Evolutionary conservation across 371 early-diverging fungal genomes (phyloP), one percentile per base, ranked within the genome.

Genomic region (Mortierella sp.): DNA sequence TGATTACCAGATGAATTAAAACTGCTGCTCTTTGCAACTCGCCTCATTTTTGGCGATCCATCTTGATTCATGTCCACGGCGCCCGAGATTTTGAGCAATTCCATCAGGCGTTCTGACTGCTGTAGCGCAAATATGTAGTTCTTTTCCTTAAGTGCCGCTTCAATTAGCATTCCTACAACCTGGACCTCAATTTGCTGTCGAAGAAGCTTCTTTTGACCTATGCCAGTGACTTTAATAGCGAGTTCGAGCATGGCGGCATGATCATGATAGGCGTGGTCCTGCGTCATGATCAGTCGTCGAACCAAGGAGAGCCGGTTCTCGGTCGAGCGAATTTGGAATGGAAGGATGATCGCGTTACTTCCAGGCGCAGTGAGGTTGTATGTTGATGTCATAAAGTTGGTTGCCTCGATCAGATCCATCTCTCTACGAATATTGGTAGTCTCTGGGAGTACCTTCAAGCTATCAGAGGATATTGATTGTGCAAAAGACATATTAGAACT

Each of bases 331-430:
- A 95, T 87, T 80, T 95, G 94, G 62, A 95, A 88, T 0, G 95
- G 95, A 67, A 93, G 89, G n/a, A 94, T 86, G 14, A 85, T 77
- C 0, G 89, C 83, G 4, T 86, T 87, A 6, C 88, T 86, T 51
- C 87, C 86, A 12, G 80, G 80, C 14, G 87, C 86, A 28, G 84
- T 85, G 24, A 90, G 83, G 24, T 87, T 87, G 80, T 90, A 91
- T 39, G 89, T 88, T 8, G 85, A 77, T 12, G 87, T 88, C 35
- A 94, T 81, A 14, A 85, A 86, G 77, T 93, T 90, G 0, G 93
- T 93, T 2, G 94, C 95, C 70, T 94, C 91, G 35, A 95, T 93
- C 30, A 94, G 72, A 58, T 91, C 90, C 68, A 91, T 80, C 78
- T 94, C 93, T 30, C 83, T 81, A 49, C 88, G 86, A 37, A 92